These are phyloP conservation scores for Baorangia bicolor DNA, from an alignment of 768 basidiomycete genomes.

Conservation along the genomic window DNA sequence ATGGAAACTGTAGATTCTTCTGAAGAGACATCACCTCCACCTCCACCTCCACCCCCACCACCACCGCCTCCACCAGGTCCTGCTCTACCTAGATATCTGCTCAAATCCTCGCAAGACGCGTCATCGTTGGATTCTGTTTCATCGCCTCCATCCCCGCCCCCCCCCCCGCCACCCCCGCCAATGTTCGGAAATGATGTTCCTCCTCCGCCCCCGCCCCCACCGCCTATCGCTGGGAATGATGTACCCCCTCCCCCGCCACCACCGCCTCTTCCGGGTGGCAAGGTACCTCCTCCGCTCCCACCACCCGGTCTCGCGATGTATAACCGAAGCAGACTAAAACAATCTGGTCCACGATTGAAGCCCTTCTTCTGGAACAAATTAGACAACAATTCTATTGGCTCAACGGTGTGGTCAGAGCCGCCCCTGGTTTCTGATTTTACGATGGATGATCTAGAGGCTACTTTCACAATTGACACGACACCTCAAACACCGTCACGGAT, in stretches of 20 bases:
- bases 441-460: constrained; percentile 69
- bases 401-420: constrained; percentile 74
- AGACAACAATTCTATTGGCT: constrained; percentile 35
- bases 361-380: constrained; percentile 94
- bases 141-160: constrained; percentile 32
- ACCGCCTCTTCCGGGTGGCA: constrained; percentile 36
- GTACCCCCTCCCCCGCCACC: constrained; percentile 24
- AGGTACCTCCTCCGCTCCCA: constrained; percentile 25
- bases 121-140: constrained; percentile 18
- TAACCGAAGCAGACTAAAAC: constrained; percentile 32
- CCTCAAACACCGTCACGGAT: constrained; percentile 42
- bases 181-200: not conserved
- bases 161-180: constrained; percentile 42
- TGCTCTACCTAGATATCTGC: constrained; percentile 2
- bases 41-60: constrained; percentile 22
- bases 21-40: constrained; percentile 17
- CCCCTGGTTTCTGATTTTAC: constrained; percentile 45
- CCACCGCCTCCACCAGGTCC: constrained; percentile 17
- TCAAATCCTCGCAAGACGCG: constrained; percentile 29
- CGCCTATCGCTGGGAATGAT: constrained; percentile 19
- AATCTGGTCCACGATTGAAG: constrained; percentile 56
- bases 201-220: constrained; percentile 29
- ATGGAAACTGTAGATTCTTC: constrained; percentile 9
- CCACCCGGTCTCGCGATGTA: constrained; percentile 33
- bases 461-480: constrained; percentile 60